A percentile compares a stretch with the other conserved stretches of the same genome.
Conservation (phyloP, 169 alveolate species). For the Cryptosporidium meleagridis region DNA sequence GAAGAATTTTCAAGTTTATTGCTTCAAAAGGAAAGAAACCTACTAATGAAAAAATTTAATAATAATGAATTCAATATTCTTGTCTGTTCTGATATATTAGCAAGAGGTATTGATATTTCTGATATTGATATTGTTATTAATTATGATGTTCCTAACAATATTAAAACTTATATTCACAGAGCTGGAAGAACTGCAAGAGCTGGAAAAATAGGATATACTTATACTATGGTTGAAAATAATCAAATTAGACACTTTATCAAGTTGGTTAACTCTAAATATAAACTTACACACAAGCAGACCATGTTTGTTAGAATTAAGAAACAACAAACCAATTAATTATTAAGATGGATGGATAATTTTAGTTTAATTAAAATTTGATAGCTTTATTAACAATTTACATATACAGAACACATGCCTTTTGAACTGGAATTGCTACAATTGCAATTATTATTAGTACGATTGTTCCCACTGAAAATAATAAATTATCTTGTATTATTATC, state of each 20-base stretch:
- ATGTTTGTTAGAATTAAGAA: neutral
- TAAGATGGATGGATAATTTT: neutral
- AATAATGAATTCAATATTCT: slow-evolving; percentile 77
- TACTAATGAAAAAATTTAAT: slow-evolving; percentile 26
- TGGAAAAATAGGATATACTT: slow-evolving; percentile 84
- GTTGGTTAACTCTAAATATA: neutral
- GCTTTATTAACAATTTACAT: neutral
- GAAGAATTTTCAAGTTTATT: slow-evolving; percentile 62
- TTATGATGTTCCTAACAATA: slow-evolving; percentile 87
- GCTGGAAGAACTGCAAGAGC: slow-evolving; percentile 93
- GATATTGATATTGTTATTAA: slow-evolving; percentile 87
- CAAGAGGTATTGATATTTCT: slow-evolving; percentile 91
- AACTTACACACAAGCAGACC: neutral
- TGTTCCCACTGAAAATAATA: too few relatives aligned
- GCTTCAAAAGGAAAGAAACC: slow-evolving; percentile 64
- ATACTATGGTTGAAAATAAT: slow-evolving; percentile 35
- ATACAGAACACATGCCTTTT: neutral
- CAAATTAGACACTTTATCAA: slow-evolving; percentile 44
- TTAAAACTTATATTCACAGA: slow-evolving; percentile 87
- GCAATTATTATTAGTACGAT: neutral
- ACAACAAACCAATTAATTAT: neutral
- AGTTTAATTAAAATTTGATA: too few relatives aligned
- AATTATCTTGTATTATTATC: neutral
- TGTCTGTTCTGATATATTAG: slow-evolving; percentile 92
- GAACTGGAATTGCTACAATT: neutral